phyloP scores from a whole-genome alignment of 208 protist genomes.

The Lotmaria passim region DNA sequence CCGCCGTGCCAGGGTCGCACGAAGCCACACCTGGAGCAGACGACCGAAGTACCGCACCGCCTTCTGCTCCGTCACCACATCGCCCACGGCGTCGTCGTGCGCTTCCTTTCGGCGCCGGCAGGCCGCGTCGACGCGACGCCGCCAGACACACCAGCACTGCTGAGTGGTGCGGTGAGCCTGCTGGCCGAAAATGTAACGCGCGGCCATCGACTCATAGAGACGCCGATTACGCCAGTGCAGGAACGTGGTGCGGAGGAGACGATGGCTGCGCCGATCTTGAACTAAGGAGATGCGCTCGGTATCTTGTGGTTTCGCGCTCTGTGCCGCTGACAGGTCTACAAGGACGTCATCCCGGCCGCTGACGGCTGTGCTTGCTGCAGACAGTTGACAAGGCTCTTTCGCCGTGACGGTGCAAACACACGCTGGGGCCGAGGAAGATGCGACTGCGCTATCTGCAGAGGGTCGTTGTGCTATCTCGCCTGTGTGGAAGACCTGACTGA shows the following conservation, averaged over 20 bases:
- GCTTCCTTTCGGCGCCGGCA: conserved; percentile 9
- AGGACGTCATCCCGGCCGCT: not conserved
- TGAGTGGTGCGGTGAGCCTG: not conserved
- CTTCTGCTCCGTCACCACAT: conserved; percentile 33
- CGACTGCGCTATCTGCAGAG: not conserved
- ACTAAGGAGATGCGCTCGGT: not conserved
- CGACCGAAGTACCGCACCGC: conserved; percentile 18
- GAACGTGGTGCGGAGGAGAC: conserved; percentile 4
- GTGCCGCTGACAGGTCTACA: not conserved
- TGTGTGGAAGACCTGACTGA: too few species aligned
- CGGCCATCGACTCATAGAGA: conserved; percentile 37
- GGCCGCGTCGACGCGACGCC: not conserved
- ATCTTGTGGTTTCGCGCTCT: not conserved
- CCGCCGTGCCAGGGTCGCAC: conserved; percentile 9
- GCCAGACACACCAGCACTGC: conserved; percentile 40
- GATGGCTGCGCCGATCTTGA: not conserved
- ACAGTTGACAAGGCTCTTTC: not conserved
- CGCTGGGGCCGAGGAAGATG: not conserved
- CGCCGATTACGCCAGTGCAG: conserved; percentile 47
- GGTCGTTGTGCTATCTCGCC: not conserved
- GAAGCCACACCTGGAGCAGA: conserved; percentile 26
- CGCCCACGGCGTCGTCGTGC: conserved; percentile 30
- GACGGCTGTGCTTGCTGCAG: too few species aligned
- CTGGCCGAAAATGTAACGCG: conserved; percentile 25
- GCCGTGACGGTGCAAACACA: not conserved